Percentiles rank a stretch among this genome's conserved stretches.
phyloP scores from a whole-genome alignment of 331 rosid species.

The Malus hybrid region DNA sequence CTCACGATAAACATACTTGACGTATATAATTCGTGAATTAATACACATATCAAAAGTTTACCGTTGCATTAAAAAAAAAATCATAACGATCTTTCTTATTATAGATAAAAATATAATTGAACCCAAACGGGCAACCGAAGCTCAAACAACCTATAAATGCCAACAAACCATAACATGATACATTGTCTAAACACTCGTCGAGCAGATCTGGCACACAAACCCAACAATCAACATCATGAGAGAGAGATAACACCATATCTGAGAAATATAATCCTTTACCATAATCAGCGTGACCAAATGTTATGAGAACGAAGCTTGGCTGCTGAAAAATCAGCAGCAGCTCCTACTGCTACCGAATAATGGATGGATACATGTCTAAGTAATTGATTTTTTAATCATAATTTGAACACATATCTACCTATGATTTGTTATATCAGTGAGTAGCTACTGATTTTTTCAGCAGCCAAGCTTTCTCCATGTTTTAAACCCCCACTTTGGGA shows the following conservation, averaged over 20 bases:
- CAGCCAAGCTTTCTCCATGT: too few relatives aligned
- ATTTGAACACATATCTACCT: too few relatives aligned
- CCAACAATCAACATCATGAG: too few relatives aligned
- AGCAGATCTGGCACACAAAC: not conserved
- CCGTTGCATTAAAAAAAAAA: not conserved
- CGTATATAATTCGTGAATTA: too few relatives aligned
- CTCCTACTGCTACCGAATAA: too few relatives aligned
- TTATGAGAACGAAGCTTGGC: too few relatives aligned
- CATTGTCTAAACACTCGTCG: not conserved
- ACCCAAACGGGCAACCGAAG: not conserved
- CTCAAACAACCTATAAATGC: not conserved
- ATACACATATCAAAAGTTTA: not conserved
- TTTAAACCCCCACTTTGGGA: not conserved
- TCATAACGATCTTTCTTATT: not conserved
- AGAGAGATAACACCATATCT: not conserved
- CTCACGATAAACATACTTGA: not conserved
- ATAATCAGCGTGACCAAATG: not conserved
- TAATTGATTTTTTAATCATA: too few relatives aligned
- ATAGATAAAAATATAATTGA: not conserved
- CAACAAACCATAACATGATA: not conserved
- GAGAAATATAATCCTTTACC: not conserved
- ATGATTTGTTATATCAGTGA: too few relatives aligned
- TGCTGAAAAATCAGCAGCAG: too few relatives aligned
- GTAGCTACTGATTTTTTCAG: too few relatives aligned
- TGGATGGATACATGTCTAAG: too few relatives aligned